A percentile compares a stretch with the other conserved stretches of the same genome.
Evolutionary conservation across 108 stramenopile species (phyloP).

Genomic region (Cyclotella baltica): DNA sequence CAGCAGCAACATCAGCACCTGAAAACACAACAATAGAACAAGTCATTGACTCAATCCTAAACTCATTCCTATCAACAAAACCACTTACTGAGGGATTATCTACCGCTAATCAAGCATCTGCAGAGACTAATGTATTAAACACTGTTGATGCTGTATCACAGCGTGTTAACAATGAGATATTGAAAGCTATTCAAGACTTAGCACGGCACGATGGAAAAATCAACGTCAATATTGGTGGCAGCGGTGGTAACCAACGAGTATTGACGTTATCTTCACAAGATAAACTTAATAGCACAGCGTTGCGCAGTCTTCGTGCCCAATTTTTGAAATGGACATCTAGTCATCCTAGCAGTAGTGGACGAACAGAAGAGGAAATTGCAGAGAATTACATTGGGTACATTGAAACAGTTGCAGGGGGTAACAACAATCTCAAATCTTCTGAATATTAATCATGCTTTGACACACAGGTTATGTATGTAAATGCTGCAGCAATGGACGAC

Average conservation of each 20-base stretch:
- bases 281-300: constrained; percentile 53
- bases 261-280: constrained; percentile 37
- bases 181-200: constrained; percentile 54
- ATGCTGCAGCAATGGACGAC: too few species aligned
- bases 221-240: constrained; percentile 12
- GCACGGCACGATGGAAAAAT: constrained; percentile 26
- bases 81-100: constrained; percentile 78
- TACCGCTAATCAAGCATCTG: constrained; percentile 48
- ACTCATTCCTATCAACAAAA: constrained; percentile 59
- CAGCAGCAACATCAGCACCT: neutral
- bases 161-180: constrained; percentile 56
- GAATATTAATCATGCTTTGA: neutral
- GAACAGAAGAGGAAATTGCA: constrained; percentile 60
- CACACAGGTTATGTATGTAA: neutral
- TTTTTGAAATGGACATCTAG: constrained; percentile 69
- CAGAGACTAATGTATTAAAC: constrained; percentile 52
- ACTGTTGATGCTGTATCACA: constrained; percentile 64
- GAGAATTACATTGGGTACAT: constrained; percentile 59
- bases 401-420: constrained; percentile 37
- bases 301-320: constrained; percentile 61
- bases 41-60: constrained; percentile 73
- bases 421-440: neutral
- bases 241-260: constrained; percentile 16
- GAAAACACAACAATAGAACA: constrained; percentile 57
- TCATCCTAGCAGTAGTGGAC: constrained; percentile 64